Percentiles rank a stretch among this genome's conserved stretches.
Conservation (phyloP, 768 basidiomycete genomes). For the Suillus sp. region DNA sequence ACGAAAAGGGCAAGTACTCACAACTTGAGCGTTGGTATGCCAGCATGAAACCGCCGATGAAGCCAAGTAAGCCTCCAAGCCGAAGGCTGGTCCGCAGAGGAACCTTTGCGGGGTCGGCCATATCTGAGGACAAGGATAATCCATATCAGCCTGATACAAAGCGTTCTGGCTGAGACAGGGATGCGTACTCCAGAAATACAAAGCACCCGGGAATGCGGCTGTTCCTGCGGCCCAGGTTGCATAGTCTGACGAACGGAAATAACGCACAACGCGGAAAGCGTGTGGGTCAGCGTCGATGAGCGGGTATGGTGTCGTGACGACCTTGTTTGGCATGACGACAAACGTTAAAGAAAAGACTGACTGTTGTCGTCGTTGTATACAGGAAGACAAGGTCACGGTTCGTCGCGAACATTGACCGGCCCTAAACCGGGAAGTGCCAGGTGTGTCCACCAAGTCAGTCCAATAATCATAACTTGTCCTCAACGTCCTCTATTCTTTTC, state of each 20-base stretch:
- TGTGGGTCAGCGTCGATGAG: conserved; percentile 96
- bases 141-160: conserved; percentile 13
- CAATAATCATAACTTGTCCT: conserved; percentile 21
- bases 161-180: conserved; percentile 8
- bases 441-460: conserved; percentile 17
- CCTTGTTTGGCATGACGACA: conserved; percentile 44
- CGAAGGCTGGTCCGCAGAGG: conserved; percentile 43
- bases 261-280: conserved; percentile 81
- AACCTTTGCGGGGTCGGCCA: conserved; percentile 45
- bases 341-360: conserved; percentile 8
- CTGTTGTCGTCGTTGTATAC: conserved; percentile 5
- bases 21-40: conserved; percentile 91
- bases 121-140: conserved; percentile 36
- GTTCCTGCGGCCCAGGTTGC: conserved; percentile 80
- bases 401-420: conserved; percentile 28
- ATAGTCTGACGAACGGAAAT: conserved; percentile 89
- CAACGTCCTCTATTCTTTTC: conserved; percentile 15
- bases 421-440: conserved; percentile 31
- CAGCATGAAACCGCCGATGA: conserved; percentile 87
- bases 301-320: conserved; percentile 71
- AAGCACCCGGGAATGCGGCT: conserved; percentile 75
- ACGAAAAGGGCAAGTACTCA: conserved; percentile 42
- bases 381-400: neutral
- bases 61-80: conserved; percentile 77
- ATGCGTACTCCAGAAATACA: conserved; percentile 81